These are phyloP conservation scores for Sarocladiaceae sp. DNA, from an alignment of 2,329 filamentous ascomycete species.

Conservation along the genomic window DNA sequence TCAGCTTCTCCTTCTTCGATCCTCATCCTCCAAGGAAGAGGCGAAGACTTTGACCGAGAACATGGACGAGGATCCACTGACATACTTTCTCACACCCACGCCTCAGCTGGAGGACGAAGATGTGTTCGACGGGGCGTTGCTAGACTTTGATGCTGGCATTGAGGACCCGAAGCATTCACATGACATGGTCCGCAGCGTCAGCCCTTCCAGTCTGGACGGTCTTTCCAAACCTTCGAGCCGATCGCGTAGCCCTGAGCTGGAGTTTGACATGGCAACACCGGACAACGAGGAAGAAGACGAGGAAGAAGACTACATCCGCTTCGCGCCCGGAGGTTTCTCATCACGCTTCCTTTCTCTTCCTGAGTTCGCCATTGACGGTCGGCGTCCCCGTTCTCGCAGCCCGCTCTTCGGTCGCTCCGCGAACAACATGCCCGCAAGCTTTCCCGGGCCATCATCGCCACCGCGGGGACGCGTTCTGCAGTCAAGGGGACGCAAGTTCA, in stretches of 20 bases:
- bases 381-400: constrained; percentile 24
- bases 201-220: constrained; percentile 48
- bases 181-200: constrained; percentile 46
- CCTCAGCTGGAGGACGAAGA: constrained; percentile 35
- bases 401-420: constrained; percentile 23
- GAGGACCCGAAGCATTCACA: constrained; percentile 40
- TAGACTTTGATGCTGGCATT: constrained; percentile 53
- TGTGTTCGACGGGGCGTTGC: constrained; percentile 26
- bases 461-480: constrained; percentile 20
- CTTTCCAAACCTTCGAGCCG: constrained; percentile 30
- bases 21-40: constrained; percentile 20
- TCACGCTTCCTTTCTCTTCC: constrained; percentile 35
- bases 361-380: constrained; percentile 33
- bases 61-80: constrained; percentile 47
- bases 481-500: constrained; percentile 22
- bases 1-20: constrained; percentile 33
- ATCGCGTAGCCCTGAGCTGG: constrained; percentile 27
- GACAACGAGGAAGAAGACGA: constrained; percentile 42
- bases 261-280: constrained; percentile 36
- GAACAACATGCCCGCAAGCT: constrained; percentile 21
- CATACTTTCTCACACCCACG: constrained; percentile 49
- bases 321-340: constrained; percentile 29
- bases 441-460: constrained; percentile 23
- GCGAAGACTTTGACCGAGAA: constrained; percentile 38
- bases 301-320: constrained; percentile 45